Evolutionary conservation across 1,284 basidiomycete species (phyloP).

Genomic region (Fistulina hepatica): DNA sequence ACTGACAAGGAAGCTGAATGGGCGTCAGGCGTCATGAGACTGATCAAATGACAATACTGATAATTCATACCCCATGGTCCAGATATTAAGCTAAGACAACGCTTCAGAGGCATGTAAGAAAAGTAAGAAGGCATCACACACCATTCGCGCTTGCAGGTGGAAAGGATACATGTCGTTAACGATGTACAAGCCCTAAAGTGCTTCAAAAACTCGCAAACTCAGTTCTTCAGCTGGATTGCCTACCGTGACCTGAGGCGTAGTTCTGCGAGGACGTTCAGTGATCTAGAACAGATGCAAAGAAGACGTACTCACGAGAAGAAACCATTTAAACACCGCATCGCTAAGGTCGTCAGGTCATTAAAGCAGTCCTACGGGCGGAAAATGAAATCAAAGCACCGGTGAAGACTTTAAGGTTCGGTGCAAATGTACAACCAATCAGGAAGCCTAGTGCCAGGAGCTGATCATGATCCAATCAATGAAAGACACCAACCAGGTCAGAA

Average conservation of each 20-base stretch:
- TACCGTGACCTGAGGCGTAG: slow-evolving; percentile 61
- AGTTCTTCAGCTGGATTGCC: no score
- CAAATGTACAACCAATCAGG: slow-evolving; percentile 46
- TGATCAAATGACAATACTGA: no score
- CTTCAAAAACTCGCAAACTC: no score
- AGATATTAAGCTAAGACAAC: slow-evolving; percentile 45
- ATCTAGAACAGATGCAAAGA: background rate
- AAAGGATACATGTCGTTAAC: slow-evolving; percentile 66
- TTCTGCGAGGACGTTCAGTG: slow-evolving; percentile 29
- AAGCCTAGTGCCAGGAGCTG: slow-evolving; percentile 40
- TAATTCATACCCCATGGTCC: slow-evolving; percentile 72
- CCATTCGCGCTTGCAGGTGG: slow-evolving; percentile 65
- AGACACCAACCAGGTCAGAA: background rate
- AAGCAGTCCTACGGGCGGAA: background rate
- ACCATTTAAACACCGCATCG: slow-evolving; percentile 59
- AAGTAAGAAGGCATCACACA: slow-evolving; percentile 14
- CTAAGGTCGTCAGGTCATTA: slow-evolving; percentile 22
- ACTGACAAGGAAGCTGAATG: slow-evolving; percentile 50
- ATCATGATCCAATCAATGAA: background rate
- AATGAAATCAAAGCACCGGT: slow-evolving; percentile 24
- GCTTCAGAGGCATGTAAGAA: background rate
- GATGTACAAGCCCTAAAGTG: slow-evolving; percentile 56
- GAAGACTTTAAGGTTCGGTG: slow-evolving; percentile 43
- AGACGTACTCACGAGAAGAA: slow-evolving; percentile 35
- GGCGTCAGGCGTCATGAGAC: no score